Evolutionary conservation across 2,329 filamentous ascomycete genomes (phyloP), one percentile per base, ranked within the genome.

Genomic region (Ophiosphaerella korrae): DNA sequence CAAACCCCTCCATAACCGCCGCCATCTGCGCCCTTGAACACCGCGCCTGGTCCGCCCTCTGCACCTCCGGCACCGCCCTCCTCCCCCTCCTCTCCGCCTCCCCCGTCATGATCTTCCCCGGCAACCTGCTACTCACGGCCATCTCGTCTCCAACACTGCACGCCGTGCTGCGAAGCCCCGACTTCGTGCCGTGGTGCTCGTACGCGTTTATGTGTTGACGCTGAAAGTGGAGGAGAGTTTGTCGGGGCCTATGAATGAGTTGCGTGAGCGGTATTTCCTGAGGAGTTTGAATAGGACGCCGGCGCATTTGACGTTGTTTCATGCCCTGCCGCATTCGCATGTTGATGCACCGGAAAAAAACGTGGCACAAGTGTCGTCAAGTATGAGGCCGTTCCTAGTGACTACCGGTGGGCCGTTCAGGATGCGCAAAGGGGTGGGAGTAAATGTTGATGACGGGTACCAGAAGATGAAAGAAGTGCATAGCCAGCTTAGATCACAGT

Each of bases 221-320:
- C 63, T 79, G 7, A 65, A 69, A 37, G 72, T 75, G 8, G 74
- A 75, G 26, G 60, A 71, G 11, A 65, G 64, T 5, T 67, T 77
- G 43, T 68, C 75, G 13, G 55, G 66, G 7, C 71, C 71, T 3
- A 70, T 79, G 62, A 75, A 75, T 36, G 53, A 60, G 5, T 58
- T 78, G 37, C 68, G 77, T 24, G 65, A 70, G 14, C 57, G 64
- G 24, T 75, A 78, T 59, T 79, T 79, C 42, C 77, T 76, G 0
- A 63, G 61, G n/a, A 64, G 67, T 8, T 58, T 78, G 49, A 78
- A 79, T 55, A 73, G 73, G 34, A 73, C 74, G 1, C 72, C 71
- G 2, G 76, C 76, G 5, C 76, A 79, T 52, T 55, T 79, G 14
- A 78, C 76, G 1, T 66, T 79, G 3, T 79, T 78, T 58, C 76